Evolutionary conservation across 129 eudicot species (phyloP).

Genomic region (Cynara cardunculus): DNA sequence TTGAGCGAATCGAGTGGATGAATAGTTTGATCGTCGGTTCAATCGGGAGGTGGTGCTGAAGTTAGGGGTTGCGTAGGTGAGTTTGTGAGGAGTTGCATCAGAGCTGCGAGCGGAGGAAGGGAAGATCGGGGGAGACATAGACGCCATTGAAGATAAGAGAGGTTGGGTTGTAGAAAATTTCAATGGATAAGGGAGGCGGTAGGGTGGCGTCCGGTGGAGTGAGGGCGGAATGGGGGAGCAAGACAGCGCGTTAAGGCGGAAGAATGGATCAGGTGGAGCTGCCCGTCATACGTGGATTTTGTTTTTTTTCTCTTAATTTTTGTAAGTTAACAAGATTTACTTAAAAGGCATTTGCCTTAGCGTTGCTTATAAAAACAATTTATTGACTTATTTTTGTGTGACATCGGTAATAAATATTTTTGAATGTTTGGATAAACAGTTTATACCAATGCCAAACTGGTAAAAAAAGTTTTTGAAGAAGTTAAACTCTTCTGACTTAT

Average conservation of each 20-base stretch:
- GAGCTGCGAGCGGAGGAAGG: conserved; percentile 37
- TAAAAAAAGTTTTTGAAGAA: too few relatives aligned
- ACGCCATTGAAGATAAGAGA: conserved; percentile 49
- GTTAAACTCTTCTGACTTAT: too few relatives aligned
- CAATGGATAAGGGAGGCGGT: conserved; percentile 7
- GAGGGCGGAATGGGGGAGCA: not conserved
- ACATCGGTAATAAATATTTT: too few relatives aligned
- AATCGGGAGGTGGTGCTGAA: conserved; percentile 18
- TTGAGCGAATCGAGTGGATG: conserved; percentile 23
- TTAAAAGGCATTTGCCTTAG: too few relatives aligned
- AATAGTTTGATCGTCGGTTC: conserved; percentile 23
- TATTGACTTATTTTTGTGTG: too few relatives aligned
- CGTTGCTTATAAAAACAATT: too few relatives aligned
- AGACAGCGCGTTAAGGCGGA: not conserved
- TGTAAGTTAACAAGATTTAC: too few relatives aligned
- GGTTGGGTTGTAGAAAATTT: not conserved
- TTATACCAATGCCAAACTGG: too few relatives aligned
- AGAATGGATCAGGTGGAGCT: not conserved
- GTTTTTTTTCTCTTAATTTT: too few relatives aligned
- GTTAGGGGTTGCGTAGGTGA: conserved; percentile 31
- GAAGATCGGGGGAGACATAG: conserved; percentile 49
- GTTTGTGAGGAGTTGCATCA: conserved; percentile 39
- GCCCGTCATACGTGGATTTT: conserved; percentile 12
- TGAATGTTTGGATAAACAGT: too few relatives aligned
- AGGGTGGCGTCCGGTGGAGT: conserved; percentile 18